Base-by-base conservation (phyloP, 192 early-diverging fungal species). In the Spizellomyces punctatus region DNA sequence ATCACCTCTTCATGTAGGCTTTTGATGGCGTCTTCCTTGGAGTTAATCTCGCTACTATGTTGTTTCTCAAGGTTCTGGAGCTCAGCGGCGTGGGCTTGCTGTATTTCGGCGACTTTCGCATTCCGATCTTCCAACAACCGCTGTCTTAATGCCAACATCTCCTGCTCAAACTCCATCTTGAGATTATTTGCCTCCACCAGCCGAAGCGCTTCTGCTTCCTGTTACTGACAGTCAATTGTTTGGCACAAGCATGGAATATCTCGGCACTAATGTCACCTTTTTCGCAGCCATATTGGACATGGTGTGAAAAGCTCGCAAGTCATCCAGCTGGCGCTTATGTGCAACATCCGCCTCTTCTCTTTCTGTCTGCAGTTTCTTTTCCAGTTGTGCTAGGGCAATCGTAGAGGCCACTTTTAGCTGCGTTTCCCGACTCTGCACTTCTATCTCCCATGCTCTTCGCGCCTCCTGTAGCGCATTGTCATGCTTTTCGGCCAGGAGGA, bases 361-460 rank as follows among this genome's bases (percentile, higher is more conserved):
- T 17, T 76, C 64, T 27, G 10, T 46, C 3, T 46, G 56, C 41
- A 74, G 58, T 45, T 76, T 58, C 17, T 83, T 78, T 60, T 86
- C 78, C 22, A 83, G 22, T 21, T 77, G 71, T 10, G 69, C 56
- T 17, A 84, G 49, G 9, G 74, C 72, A 16, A 86, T 68, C 4
- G 82, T 76, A 6, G 69, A 41, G 6, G 75, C 69, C 10, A 79
- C 80, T 60, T 81, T 83, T 4, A 82, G 63, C 59, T 86, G 83
- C 14, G 75, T 85, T 56, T 85, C 82, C 12, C 76, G 71, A 16
- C 80, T 73, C 8, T 60, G 58, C 8, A 72, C 27, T 47, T 82
- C 80, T 12, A 52, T 60, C 42, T 84, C 81, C 69, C 73, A 78
- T 47, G 77, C 63, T 22, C 63, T 74, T 46, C 64, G 44, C 42